phyloP scores from a whole-genome alignment of 1,139 yeast species.

The Candida glucosophila region DNA sequence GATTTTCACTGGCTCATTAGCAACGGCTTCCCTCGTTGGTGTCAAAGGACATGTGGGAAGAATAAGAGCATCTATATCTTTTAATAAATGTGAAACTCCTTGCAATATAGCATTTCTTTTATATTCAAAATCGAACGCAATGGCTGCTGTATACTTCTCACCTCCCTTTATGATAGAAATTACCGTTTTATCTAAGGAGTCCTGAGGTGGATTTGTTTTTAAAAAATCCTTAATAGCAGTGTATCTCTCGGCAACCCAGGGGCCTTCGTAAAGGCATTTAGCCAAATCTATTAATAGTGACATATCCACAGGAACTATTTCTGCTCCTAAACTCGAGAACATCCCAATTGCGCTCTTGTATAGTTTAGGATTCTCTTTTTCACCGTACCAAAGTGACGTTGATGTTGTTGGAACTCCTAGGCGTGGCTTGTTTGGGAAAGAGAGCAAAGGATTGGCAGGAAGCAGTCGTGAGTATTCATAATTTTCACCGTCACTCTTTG shows the following conservation, averaged over 20 bases:
- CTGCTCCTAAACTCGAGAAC: conserved; percentile 49
- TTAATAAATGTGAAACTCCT: conserved; percentile 46
- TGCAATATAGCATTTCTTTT: conserved; percentile 70
- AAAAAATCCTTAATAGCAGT: conserved; percentile 73
- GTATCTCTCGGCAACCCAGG: conserved; percentile 98
- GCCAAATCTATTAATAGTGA: conserved; percentile 73
- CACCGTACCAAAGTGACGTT: conserved; percentile 80
- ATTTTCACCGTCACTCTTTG: conserved; percentile 57
- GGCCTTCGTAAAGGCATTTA: conserved; percentile 86
- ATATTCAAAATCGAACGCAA: conserved; percentile 77
- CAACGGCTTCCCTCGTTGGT: conserved; percentile 69
- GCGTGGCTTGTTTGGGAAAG: conserved; percentile 50
- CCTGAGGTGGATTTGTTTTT: conserved; percentile 62
- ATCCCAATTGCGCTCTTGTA: conserved; percentile 53
- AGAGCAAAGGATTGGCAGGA: conserved; percentile 56
- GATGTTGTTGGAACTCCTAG: conserved; percentile 70
- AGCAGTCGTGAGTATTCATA: conserved; percentile 76
- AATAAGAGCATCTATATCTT: conserved; percentile 61
- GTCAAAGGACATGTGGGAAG: conserved; percentile 93
- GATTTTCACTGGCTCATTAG: conserved; percentile 67
- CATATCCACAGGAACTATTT: conserved; percentile 57
- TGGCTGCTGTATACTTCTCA: conserved; percentile 68
- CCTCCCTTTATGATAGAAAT: conserved; percentile 68
- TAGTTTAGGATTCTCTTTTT: conserved; percentile 62
- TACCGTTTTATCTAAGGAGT: conserved; percentile 79